phyloP scores from a whole-genome alignment of 2,329 filamentous ascomycete genomes.

The Aphanoascus verrucosus region DNA sequence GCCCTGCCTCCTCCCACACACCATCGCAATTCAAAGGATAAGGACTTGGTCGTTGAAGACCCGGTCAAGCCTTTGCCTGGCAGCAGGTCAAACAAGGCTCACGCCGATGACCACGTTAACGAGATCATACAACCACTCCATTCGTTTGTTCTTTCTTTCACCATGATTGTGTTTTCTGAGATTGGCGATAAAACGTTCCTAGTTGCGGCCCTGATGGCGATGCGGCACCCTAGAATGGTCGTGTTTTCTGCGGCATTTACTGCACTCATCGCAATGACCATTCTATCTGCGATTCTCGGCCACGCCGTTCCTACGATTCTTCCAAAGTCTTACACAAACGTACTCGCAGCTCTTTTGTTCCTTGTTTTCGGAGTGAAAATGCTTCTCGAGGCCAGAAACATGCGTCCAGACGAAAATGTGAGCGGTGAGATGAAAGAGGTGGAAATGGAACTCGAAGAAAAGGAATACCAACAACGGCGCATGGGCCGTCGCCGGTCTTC shows the following conservation, averaged over 20 bases:
- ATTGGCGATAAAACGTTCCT: conserved; percentile 98
- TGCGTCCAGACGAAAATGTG: conserved; percentile 82
- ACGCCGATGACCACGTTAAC: conserved; percentile 22
- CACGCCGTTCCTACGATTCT: conserved; percentile 86
- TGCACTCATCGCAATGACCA: conserved; percentile 85
- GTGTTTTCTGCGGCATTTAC: conserved; percentile 94
- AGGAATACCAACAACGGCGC: conserved; percentile 65
- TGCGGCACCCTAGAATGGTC: conserved; percentile 88
- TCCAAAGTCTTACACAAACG: conserved; percentile 80
- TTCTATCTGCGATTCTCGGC: conserved; percentile 82
- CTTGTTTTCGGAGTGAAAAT: conserved; percentile 79
- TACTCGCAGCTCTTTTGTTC: conserved; percentile 75
- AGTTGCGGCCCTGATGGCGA: conserved; percentile 94
- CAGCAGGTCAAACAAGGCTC: conserved; percentile 23
- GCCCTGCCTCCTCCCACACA: conserved; percentile 60
- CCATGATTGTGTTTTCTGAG: conserved; percentile 96
- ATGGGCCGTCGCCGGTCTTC: conserved; percentile 55
- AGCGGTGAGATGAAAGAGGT: conserved; percentile 98
- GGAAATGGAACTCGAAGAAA: conserved; percentile 84
- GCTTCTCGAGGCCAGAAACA: conserved; percentile 73
- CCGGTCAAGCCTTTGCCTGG: conserved; percentile 19
- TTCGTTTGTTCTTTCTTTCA: conserved; percentile 82
- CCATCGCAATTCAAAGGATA: conserved; percentile 28
- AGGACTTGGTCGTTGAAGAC: conserved; percentile 33
- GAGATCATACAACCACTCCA: conserved; percentile 65